Percentiles rank a stretch among this genome's conserved stretches.
These are phyloP conservation scores for Salvia miltiorrhiza DNA, from an alignment of 257 asterid species.

Conservation along the genomic window DNA sequence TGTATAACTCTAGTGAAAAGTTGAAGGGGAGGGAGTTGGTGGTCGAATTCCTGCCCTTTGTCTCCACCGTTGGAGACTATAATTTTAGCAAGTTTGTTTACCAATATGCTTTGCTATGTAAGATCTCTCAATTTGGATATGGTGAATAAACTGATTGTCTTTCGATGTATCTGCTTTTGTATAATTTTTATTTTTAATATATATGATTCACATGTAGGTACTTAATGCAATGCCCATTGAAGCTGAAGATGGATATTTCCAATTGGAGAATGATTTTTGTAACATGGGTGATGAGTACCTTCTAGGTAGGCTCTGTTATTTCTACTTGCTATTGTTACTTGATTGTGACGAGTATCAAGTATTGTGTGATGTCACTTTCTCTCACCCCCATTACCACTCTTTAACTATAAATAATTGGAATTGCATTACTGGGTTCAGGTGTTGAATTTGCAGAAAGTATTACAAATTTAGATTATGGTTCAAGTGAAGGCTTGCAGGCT, in stretches of 20 bases:
- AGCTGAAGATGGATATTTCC: conserved; percentile 41
- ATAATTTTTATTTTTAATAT: conserved; percentile 6
- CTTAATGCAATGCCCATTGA: conserved; percentile 41
- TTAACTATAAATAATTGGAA: background rate
- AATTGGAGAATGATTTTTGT: conserved; percentile 39
- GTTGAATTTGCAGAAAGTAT: conserved; percentile 63
- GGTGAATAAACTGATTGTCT: background rate
- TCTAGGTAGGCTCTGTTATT: conserved; percentile 40
- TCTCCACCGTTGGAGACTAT: background rate
- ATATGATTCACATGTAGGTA: conserved; percentile 33
- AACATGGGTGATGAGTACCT: conserved; percentile 59
- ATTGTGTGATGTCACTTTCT: background rate
- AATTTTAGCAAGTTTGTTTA: background rate
- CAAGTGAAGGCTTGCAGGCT: conserved; percentile 42
- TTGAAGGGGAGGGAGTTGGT: background rate
- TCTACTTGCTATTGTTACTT: background rate
- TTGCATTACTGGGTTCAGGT: conserved; percentile 39
- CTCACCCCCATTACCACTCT: background rate
- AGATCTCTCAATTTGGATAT: background rate
- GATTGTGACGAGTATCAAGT: background rate
- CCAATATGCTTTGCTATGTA: background rate
- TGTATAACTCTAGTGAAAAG: background rate
- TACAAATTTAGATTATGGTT: conserved; percentile 49
- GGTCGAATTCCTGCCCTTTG: background rate
- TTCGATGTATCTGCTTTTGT: background rate